Evolutionary conservation across 2,329 filamentous ascomycete species (phyloP), one percentile per base, ranked within the genome.

Genomic region (Hypoxylon sp.): DNA sequence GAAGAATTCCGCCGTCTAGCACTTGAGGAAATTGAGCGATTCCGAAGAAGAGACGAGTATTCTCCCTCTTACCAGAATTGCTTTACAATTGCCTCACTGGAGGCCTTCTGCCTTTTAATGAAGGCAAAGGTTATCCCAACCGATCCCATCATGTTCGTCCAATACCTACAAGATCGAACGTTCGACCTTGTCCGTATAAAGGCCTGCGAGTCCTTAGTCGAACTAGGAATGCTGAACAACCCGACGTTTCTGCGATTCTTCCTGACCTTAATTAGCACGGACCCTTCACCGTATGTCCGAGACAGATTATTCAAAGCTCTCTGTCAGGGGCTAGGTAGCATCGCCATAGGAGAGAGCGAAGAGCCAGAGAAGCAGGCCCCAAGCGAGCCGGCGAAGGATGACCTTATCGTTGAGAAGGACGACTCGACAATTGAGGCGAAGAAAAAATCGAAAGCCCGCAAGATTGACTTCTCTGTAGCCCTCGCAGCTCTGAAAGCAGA

Each of bases 21-120:
- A 2, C 75, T 90, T 48, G 87, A 88, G 59, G 88, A 91, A 76
- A 90, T 92, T 51, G 89, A 92, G 72, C 85, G 90, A 58, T 89
- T 90, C 72, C 85, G 90, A 52, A 84, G 90, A 22, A 89, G 90
- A 80, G 90, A 92, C 74, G 89, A 91, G 75, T 92, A 90, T 85
- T 88, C 88, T 14, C 83, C 87, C 66, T 91, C 89, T 2, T 91
- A 90, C 74, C 88, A 91, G 66, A 92, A 92, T 68, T 84, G 90
- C 60, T 89, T 88, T 83, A 90, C 90, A 17, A 84, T 85, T 68
- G 86, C 90, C 17, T 87, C 87, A 3, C 78, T 91, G 47, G 85
- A 89, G 62, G 90, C 89, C 62, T 88, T 90, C 74, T 84, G 85
- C 74, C 82, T 81, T 44, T 79, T 91, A 56, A 91, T 91, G 89